Base-by-base conservation (phyloP, 495 filamentous ascomycete genomes). In the Penicillium dipodomyicola region DNA sequence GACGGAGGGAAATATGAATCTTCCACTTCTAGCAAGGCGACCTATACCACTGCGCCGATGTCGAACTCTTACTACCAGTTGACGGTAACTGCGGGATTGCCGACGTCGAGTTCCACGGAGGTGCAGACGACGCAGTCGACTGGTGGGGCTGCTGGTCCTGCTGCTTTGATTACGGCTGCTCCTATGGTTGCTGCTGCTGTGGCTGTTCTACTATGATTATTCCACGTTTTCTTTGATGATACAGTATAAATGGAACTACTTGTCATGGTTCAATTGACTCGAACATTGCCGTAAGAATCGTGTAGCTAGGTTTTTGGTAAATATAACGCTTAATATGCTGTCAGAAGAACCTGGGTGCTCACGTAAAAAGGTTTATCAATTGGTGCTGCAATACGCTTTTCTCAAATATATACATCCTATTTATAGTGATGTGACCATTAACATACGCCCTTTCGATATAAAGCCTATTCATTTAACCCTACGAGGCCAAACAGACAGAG, bases 401-500 rank as follows among this genome's bases (percentile, higher is more conserved):
- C 33, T 37, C 33, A 5, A n/a, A 37, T 1, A 37, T n/a, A 37
- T 37, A 7, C 14, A 12, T 33, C 33, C 6, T 0, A 37, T 1
- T 25, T 25, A 25, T 25, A 39, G 35, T 3, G 35, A 17, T n/a
- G 33, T 1, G 15, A 3, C 7, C 7, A 37, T 7, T 37, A 37
- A 7, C 14, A 37, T 37, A n/a, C 33, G 5, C 33, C 2, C 8
- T 37, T n/a, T 0, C 7, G 8, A 3, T 37, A 15, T 35, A 35
- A 2, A n/a, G 9, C 0, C 4, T 35, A 5, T 4, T 12, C 4
- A 44, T 25, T 64, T 64, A n/a, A n/a, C n/a, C n/a, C 43, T 57
- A 72, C 8, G 82, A 63, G 0, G 76, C 75, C 9, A 80, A 82
- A 58, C 80, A 82, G 30, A 82, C 78, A 22, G 12, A 27, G 11